These are phyloP conservation scores for Boechera divaricarpa DNA, from an alignment of 345 rosid species.

Conservation along the genomic window DNA sequence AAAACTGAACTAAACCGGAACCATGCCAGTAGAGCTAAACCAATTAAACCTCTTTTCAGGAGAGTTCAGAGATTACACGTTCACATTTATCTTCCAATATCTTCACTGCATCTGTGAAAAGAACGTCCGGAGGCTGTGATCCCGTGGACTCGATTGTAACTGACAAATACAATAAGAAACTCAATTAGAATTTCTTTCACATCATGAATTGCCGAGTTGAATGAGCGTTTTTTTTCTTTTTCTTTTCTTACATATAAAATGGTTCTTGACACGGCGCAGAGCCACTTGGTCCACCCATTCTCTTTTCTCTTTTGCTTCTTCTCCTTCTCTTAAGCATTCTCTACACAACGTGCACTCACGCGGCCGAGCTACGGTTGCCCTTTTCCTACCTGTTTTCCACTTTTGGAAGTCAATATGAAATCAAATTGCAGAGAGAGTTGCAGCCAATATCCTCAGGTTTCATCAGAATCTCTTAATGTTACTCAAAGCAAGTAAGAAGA, in stretches of 20 bases:
- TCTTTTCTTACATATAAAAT: slow-evolving; percentile 81
- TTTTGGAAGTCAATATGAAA: slow-evolving; percentile 27
- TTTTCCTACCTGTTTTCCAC: slow-evolving; percentile 64
- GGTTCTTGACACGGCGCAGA: slow-evolving; percentile 71
- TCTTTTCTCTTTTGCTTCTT: not conserved
- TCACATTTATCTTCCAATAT: slow-evolving; percentile 85
- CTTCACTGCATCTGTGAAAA: slow-evolving; percentile 91
- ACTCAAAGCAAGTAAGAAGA: not conserved
- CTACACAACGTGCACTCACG: slow-evolving; percentile 89
- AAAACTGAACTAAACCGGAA: slow-evolving; percentile 27
- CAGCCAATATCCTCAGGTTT: slow-evolving; percentile 8
- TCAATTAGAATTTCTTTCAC: not conserved
- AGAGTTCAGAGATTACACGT: slow-evolving; percentile 67
- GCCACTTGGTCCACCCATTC: slow-evolving; percentile 66
- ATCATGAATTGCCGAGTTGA: not conserved
- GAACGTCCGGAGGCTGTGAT: slow-evolving; percentile 76
- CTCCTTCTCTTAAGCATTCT: slow-evolving; percentile 70
- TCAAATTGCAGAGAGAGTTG: slow-evolving; percentile 1
- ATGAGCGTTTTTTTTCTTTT: not conserved
- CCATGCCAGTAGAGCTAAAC: slow-evolving; percentile 11
- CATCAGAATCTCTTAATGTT: not conserved
- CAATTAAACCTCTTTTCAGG: slow-evolving; percentile 48
- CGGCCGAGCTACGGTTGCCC: slow-evolving; percentile 78
- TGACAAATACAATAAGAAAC: slow-evolving; percentile 36
- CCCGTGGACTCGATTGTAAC: slow-evolving; percentile 93